phyloP scores from a whole-genome alignment of 106 monocot species.

The Allium cepa region DNA sequence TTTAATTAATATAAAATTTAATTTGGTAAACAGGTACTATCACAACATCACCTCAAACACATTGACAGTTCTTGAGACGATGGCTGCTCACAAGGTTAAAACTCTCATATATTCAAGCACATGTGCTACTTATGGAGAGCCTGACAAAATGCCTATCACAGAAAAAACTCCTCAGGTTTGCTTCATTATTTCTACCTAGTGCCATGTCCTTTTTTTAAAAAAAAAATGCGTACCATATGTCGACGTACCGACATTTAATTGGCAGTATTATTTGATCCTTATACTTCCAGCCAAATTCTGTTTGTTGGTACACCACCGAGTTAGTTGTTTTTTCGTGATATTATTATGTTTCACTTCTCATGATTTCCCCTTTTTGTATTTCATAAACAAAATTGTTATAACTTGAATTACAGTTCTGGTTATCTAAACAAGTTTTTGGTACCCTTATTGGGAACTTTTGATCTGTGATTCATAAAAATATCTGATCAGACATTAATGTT shows the following conservation, averaged over 20 bases:
- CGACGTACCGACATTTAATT: no score
- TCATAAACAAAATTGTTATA: neutral
- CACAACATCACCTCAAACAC: constrained; percentile 34
- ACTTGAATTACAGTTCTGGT: neutral
- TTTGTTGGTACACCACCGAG: no score
- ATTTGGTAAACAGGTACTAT: constrained; percentile 24
- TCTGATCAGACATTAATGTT: neutral
- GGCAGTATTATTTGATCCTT: no score
- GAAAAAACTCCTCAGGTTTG: constrained; percentile 31
- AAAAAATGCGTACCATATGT: no score
- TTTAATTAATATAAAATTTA: constrained; percentile 1
- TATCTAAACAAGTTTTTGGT: neutral
- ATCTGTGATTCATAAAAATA: no score
- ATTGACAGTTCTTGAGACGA: constrained; percentile 26
- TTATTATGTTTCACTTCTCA: neutral
- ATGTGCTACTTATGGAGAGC: constrained; percentile 33
- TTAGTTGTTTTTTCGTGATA: neutral
- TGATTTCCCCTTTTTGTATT: neutral
- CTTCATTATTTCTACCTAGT: neutral
- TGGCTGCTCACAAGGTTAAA: constrained; percentile 21
- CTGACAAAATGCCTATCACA: constrained; percentile 28
- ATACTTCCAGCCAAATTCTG: no score
- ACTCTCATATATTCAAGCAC: constrained; percentile 32
- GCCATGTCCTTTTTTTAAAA: no score
- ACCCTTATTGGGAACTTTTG: no score